phyloP scores from a whole-genome alignment of 2,329 filamentous ascomycete species.

The Phialophora verrucosa region DNA sequence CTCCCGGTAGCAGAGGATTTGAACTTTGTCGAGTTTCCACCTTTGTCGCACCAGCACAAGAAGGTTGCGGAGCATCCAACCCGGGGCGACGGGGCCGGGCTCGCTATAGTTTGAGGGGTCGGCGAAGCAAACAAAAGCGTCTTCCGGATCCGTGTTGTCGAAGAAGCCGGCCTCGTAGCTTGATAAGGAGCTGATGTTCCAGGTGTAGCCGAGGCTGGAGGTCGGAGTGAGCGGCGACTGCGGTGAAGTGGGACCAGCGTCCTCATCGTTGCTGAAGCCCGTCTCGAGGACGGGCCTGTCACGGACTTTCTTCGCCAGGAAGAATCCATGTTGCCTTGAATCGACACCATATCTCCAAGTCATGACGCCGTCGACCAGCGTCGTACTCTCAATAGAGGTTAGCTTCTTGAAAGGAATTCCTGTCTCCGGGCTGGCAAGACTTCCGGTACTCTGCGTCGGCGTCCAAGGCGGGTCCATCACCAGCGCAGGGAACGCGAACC shows the following conservation, averaged over 20 bases:
- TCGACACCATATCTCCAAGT: slow-evolving; percentile 87
- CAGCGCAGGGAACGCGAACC: slow-evolving; percentile 93
- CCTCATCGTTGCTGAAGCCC: slow-evolving; percentile 40
- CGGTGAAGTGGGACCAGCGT: slow-evolving; percentile 39
- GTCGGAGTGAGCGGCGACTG: slow-evolving; percentile 55
- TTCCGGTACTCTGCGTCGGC: slow-evolving; percentile 47
- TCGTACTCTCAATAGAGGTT: slow-evolving; percentile 71
- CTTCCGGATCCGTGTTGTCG: slow-evolving; percentile 68
- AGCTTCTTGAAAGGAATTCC: slow-evolving; percentile 52
- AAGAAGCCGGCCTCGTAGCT: slow-evolving; percentile 90
- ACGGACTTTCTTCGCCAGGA: slow-evolving; percentile 80
- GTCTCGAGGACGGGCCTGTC: slow-evolving; percentile 29
- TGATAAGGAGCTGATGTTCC: slow-evolving; percentile 77
- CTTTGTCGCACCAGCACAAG: slow-evolving; percentile 82
- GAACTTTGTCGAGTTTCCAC: slow-evolving; percentile 76
- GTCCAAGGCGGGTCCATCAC: slow-evolving; percentile 88
- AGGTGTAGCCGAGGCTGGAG: slow-evolving; percentile 69
- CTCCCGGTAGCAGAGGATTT: slow-evolving; percentile 90
- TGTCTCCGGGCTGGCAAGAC: slow-evolving; percentile 36
- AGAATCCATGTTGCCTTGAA: slow-evolving; percentile 87
- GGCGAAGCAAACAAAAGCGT: slow-evolving; percentile 83
- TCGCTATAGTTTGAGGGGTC: slow-evolving; percentile 91
- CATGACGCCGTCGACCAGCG: slow-evolving; percentile 79
- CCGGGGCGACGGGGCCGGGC: slow-evolving; percentile 91
- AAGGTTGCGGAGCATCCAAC: slow-evolving; percentile 91